Evolutionary conservation across 2,329 filamentous ascomycete species (phyloP).

Genomic region (Paramyrothecium roridum): DNA sequence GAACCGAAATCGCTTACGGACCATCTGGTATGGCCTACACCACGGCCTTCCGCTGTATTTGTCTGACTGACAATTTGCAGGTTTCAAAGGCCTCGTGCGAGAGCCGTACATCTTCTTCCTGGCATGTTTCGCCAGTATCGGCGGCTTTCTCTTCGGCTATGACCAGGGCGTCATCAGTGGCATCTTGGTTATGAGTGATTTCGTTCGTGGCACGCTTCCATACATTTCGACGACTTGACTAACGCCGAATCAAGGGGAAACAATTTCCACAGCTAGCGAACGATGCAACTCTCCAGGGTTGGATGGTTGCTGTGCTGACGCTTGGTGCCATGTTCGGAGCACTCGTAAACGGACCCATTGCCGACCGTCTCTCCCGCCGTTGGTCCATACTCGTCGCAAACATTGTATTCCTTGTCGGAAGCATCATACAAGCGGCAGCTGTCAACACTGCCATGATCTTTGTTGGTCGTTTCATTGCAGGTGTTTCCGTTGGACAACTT

Average conservation of each 20-base stretch:
- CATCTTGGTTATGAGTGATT: background rate
- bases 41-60: too few relatives aligned
- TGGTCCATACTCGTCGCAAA: constrained; percentile 22
- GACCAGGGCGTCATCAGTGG: background rate
- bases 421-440: constrained; percentile 6
- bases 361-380: constrained; percentile 19
- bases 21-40: too few relatives aligned
- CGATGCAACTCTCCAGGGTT: background rate
- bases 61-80: too few relatives aligned
- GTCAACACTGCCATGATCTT: constrained; percentile 29
- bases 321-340: constrained; percentile 43
- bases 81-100: too few relatives aligned
- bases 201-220: background rate
- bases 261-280: background rate
- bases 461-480: constrained; percentile 42
- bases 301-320: constrained; percentile 41
- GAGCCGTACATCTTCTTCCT: too few relatives aligned
- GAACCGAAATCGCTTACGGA: too few relatives aligned
- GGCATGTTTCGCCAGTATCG: too few relatives aligned
- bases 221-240: background rate
- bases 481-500: constrained; percentile 35
- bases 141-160: background rate
- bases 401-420: constrained; percentile 14
- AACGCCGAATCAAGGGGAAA: background rate
- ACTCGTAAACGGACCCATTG: constrained; percentile 29